Percentiles rank a stretch among this genome's conserved stretches.
Conservation (phyloP, 768 basidiomycete species). For the Infundibulicybe gibba region DNA sequence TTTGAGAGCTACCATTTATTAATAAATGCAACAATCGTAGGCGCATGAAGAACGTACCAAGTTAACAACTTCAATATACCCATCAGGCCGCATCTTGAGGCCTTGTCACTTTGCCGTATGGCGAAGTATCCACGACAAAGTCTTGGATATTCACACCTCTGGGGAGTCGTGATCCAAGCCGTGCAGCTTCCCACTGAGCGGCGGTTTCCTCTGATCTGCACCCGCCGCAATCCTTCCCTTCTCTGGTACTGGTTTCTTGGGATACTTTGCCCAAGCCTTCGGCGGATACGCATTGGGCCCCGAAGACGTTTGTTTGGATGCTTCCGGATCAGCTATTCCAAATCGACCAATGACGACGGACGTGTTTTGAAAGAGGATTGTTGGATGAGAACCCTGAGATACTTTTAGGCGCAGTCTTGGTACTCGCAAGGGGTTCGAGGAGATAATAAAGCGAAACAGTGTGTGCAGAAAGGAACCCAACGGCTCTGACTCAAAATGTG, state of each 20-base stretch:
- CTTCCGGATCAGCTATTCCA: background rate
- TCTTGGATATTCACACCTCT: conserved; percentile 76
- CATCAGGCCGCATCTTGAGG: conserved; percentile 75
- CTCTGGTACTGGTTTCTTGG: no score
- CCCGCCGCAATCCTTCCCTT: no score
- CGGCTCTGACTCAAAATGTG: no score
- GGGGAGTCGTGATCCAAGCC: conserved; percentile 62
- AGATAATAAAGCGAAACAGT: no score
- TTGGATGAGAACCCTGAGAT: background rate
- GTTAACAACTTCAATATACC: conserved; percentile 79
- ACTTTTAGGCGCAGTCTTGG: background rate
- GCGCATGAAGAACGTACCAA: conserved; percentile 53
- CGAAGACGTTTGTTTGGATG: background rate
- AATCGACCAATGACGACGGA: conserved; percentile 1
- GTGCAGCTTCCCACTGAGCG: conserved; percentile 27
- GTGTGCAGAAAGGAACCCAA: no score
- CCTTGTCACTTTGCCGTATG: conserved; percentile 83
- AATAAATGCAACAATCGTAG: no score
- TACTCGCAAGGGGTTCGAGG: no score
- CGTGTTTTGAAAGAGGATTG: conserved; percentile 1
- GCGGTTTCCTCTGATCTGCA: conserved; percentile 2
- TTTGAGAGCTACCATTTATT: no score
- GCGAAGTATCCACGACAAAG: conserved; percentile 86
- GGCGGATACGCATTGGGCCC: no score
- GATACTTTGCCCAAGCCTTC: no score